Conservation (phyloP, 352 stramenopile genomes). For the Hyaloperonospora arabidopsidis region DNA sequence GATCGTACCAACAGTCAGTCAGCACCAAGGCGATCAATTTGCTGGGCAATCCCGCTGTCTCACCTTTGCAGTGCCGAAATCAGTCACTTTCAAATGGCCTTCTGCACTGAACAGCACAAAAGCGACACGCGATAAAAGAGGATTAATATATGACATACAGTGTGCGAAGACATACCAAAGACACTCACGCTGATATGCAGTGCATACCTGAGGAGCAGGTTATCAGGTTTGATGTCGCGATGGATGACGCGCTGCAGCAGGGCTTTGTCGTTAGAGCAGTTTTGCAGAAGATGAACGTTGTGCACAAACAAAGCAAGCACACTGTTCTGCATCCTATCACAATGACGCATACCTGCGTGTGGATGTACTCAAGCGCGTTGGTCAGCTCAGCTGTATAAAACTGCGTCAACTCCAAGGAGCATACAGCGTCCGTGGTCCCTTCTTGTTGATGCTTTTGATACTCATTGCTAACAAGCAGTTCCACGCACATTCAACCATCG, state of each 20-base stretch:
- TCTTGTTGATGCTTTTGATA: constrained; percentile 48
- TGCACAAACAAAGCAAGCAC: no score
- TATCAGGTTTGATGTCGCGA: constrained; percentile 92
- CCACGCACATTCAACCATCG: not conserved
- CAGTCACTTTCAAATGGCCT: constrained; percentile 85
- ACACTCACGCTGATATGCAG: not conserved
- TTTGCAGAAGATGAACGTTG: not conserved
- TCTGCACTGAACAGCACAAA: constrained; percentile 27
- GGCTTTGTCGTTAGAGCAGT: constrained; percentile 4
- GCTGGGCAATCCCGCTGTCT: not conserved
- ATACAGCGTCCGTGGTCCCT: constrained; percentile 53
- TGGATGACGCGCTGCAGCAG: constrained; percentile 88
- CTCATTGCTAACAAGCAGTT: constrained; percentile 30
- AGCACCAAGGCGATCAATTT: not conserved
- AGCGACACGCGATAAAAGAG: constrained; percentile 1
- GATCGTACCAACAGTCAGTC: constrained; percentile 7
- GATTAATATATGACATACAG: not conserved
- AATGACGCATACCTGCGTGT: constrained; percentile 58
- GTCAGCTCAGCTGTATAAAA: constrained; percentile 92
- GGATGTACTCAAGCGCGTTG: constrained; percentile 91
- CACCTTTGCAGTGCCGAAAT: constrained; percentile 86
- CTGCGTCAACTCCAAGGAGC: constrained; percentile 68
- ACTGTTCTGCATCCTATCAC: not conserved
- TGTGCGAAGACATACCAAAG: not conserved
- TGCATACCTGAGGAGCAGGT: constrained; percentile 70